Base-by-base conservation (phyloP, 1,139 yeast genomes). In the Lizanozyma gosingica region DNA sequence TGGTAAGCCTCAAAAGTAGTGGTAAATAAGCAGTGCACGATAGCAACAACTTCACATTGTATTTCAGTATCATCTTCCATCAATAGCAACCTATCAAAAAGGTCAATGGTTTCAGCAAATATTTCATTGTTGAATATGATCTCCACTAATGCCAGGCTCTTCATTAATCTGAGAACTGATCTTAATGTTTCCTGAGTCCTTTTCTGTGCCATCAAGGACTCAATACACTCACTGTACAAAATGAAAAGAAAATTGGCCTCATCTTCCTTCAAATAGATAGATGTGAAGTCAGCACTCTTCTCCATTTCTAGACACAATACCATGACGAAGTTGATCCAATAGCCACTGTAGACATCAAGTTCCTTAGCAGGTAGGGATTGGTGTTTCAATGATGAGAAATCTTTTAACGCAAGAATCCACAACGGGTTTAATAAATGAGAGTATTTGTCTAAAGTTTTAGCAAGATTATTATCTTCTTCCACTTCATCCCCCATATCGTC, bases 211-310 rank as follows among this genome's bases (percentile, higher is more conserved):
- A 82, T 73, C 45, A 87, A 66, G 0, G 84, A 76, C 52, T 86
- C 95, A 41, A 87, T 71, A 56, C 96, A 86, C 49, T 86, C 84
- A 34, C 95, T 86, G 62, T 84, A 85, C 38, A 90, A 59, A 18
- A 88, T 83, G 55, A 85, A 85, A 59, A 84, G 81, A 50, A 88
- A 85, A 40, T 85, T 82, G 3, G 78, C 76, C 0, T 81, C 71
- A 49, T 86, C 94, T 11, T 73, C 77, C n/a, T 61, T 72, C 62
- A 61, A 78, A 49, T 51, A 76, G 45, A 47, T 62, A 48, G 59
- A 62, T 38, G 79, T 65, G 40, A 66, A 58, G 2, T 60, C 49
- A 14, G 67, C 65, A 47, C 81, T 72, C 32, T 65, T 65, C 41
- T 80, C 80, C 39, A 83, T 65, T 38, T 83, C 71, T 9, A 80